phyloP scores from a whole-genome alignment of 2,329 filamentous ascomycete species.

The Hypocreales sp. region DNA sequence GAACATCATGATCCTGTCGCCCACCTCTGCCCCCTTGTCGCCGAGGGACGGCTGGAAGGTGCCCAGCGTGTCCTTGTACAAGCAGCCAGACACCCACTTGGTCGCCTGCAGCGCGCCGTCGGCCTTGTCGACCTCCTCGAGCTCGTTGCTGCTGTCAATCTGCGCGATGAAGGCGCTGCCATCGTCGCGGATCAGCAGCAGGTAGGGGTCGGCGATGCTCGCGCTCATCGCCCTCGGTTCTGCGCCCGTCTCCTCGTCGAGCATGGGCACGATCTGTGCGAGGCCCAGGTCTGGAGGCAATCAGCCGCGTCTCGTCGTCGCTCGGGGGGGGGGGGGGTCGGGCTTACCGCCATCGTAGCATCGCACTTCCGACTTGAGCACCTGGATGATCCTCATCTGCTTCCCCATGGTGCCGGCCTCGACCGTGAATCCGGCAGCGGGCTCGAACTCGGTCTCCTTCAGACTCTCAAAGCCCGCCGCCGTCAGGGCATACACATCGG shows the following conservation, averaged over 20 bases:
- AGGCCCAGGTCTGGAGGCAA: conserved; percentile 57
- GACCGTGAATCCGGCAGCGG: conserved; percentile 72
- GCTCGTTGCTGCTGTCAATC: conserved; percentile 61
- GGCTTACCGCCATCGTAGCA: conserved; percentile 76
- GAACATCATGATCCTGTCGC: conserved; percentile 53
- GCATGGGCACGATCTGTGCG: conserved; percentile 81
- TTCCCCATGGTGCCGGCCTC: conserved; percentile 74
- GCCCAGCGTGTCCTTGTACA: conserved; percentile 56
- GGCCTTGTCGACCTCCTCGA: conserved; percentile 63
- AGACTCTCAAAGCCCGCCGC: conserved; percentile 59
- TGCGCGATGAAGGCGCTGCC: conserved; percentile 64
- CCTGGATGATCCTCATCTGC: conserved; percentile 70
- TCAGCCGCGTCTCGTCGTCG: conserved; percentile 4
- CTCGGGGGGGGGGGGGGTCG: not conserved
- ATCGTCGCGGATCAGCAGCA: conserved; percentile 74
- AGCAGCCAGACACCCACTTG: conserved; percentile 70
- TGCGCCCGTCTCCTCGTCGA: conserved; percentile 75
- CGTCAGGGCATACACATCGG: conserved; percentile 64
- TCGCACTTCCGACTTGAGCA: conserved; percentile 72
- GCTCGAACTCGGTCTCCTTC: conserved; percentile 79
- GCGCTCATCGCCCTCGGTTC: conserved; percentile 66
- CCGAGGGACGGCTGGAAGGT: conserved; percentile 30
- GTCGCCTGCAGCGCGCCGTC: conserved; percentile 39
- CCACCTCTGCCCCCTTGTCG: conserved; percentile 21
- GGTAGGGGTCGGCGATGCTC: conserved; percentile 74